phyloP scores from a whole-genome alignment of 441 rosid genomes.

The Populus trichocarpa region DNA sequence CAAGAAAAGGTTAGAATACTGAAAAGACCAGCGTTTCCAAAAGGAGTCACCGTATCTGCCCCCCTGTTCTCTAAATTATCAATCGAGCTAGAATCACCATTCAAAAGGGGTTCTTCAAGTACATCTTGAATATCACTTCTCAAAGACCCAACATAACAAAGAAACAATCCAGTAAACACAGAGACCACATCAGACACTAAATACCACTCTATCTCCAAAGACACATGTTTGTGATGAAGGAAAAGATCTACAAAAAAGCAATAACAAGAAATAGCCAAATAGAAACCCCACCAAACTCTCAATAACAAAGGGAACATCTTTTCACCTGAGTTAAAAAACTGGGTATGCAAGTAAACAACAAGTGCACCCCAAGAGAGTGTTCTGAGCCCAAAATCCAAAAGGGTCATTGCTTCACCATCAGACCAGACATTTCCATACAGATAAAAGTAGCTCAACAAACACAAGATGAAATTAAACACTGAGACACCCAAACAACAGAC shows the following conservation, averaged over 20 bases:
- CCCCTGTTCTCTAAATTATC: constrained; percentile 33
- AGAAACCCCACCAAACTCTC: constrained; percentile 65
- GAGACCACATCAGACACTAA: constrained; percentile 42
- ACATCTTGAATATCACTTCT: constrained; percentile 30
- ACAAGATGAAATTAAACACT: constrained; percentile 31
- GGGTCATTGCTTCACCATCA: constrained; percentile 34
- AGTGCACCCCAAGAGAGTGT: constrained; percentile 52
- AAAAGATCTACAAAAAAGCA: constrained; percentile 41
- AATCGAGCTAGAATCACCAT: constrained; percentile 31
- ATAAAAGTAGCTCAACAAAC: constrained; percentile 35
- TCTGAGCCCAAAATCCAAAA: constrained; percentile 42
- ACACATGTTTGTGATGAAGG: constrained; percentile 21
- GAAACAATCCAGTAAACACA: constrained; percentile 40
- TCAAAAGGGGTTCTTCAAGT: constrained; percentile 55
- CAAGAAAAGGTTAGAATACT: constrained; percentile 65
- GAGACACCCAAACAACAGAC: constrained; percentile 45
- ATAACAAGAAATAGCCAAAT: constrained; percentile 39
- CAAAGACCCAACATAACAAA: constrained; percentile 58
- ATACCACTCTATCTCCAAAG: constrained; percentile 16
- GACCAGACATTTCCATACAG: constrained; percentile 46
- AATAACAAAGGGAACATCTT: constrained; percentile 36
- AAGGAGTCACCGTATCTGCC: constrained; percentile 47
- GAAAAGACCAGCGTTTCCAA: constrained; percentile 54
- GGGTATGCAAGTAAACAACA: constrained; percentile 25
- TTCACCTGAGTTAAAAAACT: constrained; percentile 17